Conservation (phyloP, 106 monocot genomes). For the Alisma plantagoaquatica region DNA sequence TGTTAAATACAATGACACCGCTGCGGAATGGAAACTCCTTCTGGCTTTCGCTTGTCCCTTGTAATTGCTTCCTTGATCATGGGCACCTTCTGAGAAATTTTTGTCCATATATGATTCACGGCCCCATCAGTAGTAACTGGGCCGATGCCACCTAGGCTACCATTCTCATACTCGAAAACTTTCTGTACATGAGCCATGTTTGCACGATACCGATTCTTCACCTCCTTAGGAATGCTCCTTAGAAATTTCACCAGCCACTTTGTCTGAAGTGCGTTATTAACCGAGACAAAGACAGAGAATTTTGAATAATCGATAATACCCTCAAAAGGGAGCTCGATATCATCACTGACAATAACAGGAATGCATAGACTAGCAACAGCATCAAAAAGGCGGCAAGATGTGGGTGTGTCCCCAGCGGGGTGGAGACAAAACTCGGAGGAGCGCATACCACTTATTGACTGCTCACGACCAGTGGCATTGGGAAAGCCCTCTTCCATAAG, state of each 20-base stretch:
- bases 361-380: slow-evolving; percentile 85
- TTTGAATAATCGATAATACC: slow-evolving; percentile 81
- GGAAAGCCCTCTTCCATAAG: slow-evolving; percentile 97
- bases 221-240: slow-evolving; percentile 34
- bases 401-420: slow-evolving; percentile 97
- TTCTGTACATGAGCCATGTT: slow-evolving; percentile 65
- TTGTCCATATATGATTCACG: slow-evolving; percentile 86
- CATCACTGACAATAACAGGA: slow-evolving; percentile 78
- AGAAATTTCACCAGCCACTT: slow-evolving; percentile 51
- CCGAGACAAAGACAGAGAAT: slow-evolving; percentile 65
- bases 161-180: slow-evolving; percentile 71
- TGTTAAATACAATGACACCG: slow-evolving; percentile 68
- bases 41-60: slow-evolving; percentile 67
- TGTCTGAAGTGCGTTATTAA: slow-evolving; percentile 47
- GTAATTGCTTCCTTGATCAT: slow-evolving; percentile 52
- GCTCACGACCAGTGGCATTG: slow-evolving; percentile 84
- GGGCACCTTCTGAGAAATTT: slow-evolving; percentile 62
- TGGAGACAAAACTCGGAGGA: slow-evolving; percentile 88
- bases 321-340: slow-evolving; percentile 93
- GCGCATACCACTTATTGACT: slow-evolving; percentile 92
- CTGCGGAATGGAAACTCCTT: slow-evolving; percentile 44
- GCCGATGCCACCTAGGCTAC: slow-evolving; percentile 36
- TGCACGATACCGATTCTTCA: slow-evolving; percentile 26
- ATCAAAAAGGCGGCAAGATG: slow-evolving; percentile 93
- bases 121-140: slow-evolving; percentile 41